Base-by-base conservation (phyloP, 148 eudicot genomes). In the Vaccinium myrtillus region DNA sequence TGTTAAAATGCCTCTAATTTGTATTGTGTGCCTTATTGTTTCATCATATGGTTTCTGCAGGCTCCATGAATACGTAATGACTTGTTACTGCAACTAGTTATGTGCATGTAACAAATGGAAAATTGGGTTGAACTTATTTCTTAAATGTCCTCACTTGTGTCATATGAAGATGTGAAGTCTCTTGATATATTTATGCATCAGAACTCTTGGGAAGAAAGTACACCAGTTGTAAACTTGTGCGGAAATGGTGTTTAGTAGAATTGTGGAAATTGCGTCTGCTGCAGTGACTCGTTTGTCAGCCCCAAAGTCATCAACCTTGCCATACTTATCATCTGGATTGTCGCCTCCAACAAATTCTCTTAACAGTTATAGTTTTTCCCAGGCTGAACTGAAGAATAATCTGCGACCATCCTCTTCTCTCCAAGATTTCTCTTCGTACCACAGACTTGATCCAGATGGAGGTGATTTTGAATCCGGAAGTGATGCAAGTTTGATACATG, bases 391-490 rank as follows among this genome's bases (percentile, higher is more conserved):
- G 70, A 93, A 89, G 87, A 91, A 74, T 82, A 85, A 82, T 86
- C 63, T 95, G 89, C 92, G 98, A 70, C 85, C 86, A 5, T 95
- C 98, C 61, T 88, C 96, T 70, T 97, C 99, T 80, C 94, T 95
- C 49, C 99, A 97, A 92, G 99, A 97, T 90, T 86, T 97, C 75
- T 93, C 98, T 79, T 87, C 90, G 77, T 97, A 93, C 88, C 90
- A 88, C 77, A 93, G 80, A 23, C 86, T 91, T 61, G 94, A 95
- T 88, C 88, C 87, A 50, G 98, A 91, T 86, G 89, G 70, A 51
- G 90, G 90, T 63, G 90, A 91, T 83, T 75, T 84, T 79, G 87
- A 58, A 75, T 80, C 87, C 86, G 90, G 86, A 86, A 82, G 53
- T 83, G 88, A 89, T 77, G 81, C 48, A 49, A 85, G 65, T 83